These are phyloP conservation scores for Rossbeevera mucosa DNA, from an alignment of 768 basidiomycete genomes.

Conservation along the genomic window DNA sequence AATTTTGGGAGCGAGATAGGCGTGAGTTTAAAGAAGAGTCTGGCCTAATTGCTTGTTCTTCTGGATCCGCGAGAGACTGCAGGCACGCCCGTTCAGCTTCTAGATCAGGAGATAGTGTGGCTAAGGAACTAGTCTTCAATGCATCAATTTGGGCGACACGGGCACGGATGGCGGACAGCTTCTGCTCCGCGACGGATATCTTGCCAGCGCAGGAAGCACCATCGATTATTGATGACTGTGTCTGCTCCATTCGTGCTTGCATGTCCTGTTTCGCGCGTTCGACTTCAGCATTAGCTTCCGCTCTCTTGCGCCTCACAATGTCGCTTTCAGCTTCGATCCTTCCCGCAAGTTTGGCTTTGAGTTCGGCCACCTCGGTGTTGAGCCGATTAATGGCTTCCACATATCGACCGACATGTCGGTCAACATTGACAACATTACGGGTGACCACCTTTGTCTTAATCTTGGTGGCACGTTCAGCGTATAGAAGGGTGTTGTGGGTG, in stretches of 20 bases:
- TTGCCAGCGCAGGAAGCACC: slow-evolving; percentile 73
- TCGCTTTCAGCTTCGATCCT: slow-evolving; percentile 62
- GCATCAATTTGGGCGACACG: slow-evolving; percentile 57
- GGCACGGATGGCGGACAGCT: slow-evolving; percentile 57
- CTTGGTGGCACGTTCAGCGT: slow-evolving; percentile 96
- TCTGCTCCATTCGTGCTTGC: slow-evolving; percentile 66
- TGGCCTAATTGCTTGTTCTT: slow-evolving; percentile 61
- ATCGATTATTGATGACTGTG: slow-evolving; percentile 63
- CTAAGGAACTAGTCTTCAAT: slow-evolving; percentile 32
- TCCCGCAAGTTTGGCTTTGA: slow-evolving; percentile 81
- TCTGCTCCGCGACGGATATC: slow-evolving; percentile 63
- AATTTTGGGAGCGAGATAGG: slow-evolving; percentile 67
- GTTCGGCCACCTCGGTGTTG: slow-evolving; percentile 74
- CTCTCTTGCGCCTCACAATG: slow-evolving; percentile 57
- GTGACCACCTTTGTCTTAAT: slow-evolving; percentile 98
- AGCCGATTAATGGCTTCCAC: slow-evolving; percentile 91
- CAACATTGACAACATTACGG: slow-evolving; percentile 90
- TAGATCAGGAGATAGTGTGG: slow-evolving; percentile 49
- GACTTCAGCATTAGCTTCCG: slow-evolving; percentile 69
- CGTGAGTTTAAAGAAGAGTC: slow-evolving; percentile 55
- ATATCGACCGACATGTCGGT: slow-evolving; percentile 92
- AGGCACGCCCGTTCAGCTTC: slow-evolving; percentile 70
- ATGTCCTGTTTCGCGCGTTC: slow-evolving; percentile 72
- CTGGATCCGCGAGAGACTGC: slow-evolving; percentile 59
- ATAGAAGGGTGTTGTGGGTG: slow-evolving; percentile 96